These are phyloP conservation scores for Talaromyces marneffei DNA, from an alignment of 2,329 filamentous ascomycete genomes.

Conservation along the genomic window DNA sequence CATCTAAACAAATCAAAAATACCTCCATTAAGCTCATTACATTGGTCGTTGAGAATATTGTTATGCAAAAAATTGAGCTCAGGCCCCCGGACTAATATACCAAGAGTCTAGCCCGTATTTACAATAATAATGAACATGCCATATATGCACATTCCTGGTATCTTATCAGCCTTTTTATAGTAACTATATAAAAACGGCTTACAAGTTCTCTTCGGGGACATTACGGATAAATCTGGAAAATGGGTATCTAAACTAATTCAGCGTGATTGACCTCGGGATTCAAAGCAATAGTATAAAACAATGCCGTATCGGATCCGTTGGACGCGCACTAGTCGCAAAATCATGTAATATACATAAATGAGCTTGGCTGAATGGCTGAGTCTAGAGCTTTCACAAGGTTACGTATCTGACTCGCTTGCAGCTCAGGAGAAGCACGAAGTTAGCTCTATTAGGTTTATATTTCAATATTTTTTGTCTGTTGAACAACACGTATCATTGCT, in stretches of 20 bases:
- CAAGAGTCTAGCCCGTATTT: neutral
- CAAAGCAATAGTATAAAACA: neutral
- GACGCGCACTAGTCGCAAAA: neutral
- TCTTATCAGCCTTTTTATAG: neutral
- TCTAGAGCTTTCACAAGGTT: neutral
- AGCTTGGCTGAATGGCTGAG: neutral
- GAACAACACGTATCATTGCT: neutral
- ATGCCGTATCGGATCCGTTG: neutral
- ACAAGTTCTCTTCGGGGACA: neutral
- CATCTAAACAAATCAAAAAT: neutral
- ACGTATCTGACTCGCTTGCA: neutral
- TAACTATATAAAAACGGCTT: neutral
- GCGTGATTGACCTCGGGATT: neutral
- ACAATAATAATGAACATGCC: neutral
- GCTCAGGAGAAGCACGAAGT: neutral
- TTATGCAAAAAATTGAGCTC: slow-evolving; percentile 2
- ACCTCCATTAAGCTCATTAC: neutral
- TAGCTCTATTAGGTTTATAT: neutral
- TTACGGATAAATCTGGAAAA: neutral
- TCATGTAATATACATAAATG: neutral
- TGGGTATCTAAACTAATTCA: too few species aligned
- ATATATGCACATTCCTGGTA: neutral
- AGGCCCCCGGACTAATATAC: neutral
- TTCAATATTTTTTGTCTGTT: neutral
- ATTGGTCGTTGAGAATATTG: neutral